Base-by-base conservation (phyloP, 202 grass and related monocot species). In the Elaeis oleifera region DNA sequence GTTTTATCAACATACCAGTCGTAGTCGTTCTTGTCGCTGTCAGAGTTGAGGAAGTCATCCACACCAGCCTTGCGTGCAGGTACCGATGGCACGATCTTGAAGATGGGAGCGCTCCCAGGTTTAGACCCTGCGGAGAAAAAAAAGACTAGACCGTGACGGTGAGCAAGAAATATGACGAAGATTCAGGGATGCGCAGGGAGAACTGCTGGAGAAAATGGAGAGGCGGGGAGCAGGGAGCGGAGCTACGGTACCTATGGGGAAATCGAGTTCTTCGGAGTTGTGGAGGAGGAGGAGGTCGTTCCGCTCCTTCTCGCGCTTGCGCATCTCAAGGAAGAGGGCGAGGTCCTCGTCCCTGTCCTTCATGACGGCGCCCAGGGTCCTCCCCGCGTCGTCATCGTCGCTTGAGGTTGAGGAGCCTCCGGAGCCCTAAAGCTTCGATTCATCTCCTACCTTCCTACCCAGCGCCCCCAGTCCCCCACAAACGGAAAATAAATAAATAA, bases 261-360 rank as follows among this genome's bases (percentile, higher is more conserved):
- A 71, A 74, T 79, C 84, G 63, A 70, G 59, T 6, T 39, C 21
- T 23, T 75, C 59, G 11, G 59, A 25, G 23, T 32, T 3, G 44
- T 60, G 24, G 54, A 28, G 39, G 7, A 60, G 68, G 16, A 71
- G 56, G 49, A 71, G 56, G 32, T 48, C 51, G 22, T 60, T 60
- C 53, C 26, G 71, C 27, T 68, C 76, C 79, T 91, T 88, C 74
- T 89, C 92, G 55, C 84, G 74, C 54, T 86, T 89, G 79, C 92
- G 92, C 92, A 97, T 97, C 84, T 97, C 87, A 32, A 97, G 92
- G 83, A 97, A 97, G 53, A 97, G 81, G 39, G 92, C 87, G 11
- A 97, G 92, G 74, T 97, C 92, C 64, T 97, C 92, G 54, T 97
- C 92, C 87, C 85, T 88, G 84, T 90, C 87, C 77, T 81, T 78